Base-by-base conservation (phyloP, 148 eudicot genomes). In the Vaccinium myrtillus region DNA sequence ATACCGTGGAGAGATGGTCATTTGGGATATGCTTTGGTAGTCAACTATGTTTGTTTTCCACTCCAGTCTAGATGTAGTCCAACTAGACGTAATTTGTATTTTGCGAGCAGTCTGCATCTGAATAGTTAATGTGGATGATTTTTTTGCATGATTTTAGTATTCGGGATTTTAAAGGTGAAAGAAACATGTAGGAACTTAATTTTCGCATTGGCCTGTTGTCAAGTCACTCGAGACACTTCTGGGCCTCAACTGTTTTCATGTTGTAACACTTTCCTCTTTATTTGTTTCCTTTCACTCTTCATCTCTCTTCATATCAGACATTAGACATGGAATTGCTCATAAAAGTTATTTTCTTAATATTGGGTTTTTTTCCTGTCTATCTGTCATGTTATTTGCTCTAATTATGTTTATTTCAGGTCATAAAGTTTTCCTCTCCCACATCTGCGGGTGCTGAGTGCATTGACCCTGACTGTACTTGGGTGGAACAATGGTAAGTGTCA, bases 381-480 rank as follows among this genome's bases (percentile, higher is more conserved):
- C 25, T 78, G 81, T 7, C 67, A 13, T 78, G 18, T 53, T 51
- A 23, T 51, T 23, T 77, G 39, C 59, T 16, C 46, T 77, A 12
- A 74, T 23, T 77, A 27, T 30, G 32, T 54, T 55, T 78, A 51
- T 78, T 78, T 82, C 89, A 96, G 99, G 98, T 94, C 79, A 96
- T 96, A 79, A 90, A 83, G 67, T 93, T 89, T 87, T 94, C 98
- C 18, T 94, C 98, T 32, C 98, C 94, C 32, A 88, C 90, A 76
- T 96, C 99, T 63, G 99, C 99, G 27, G 99, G 99, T 87, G 99
- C 99, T 73, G 94, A 94, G 85, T 96, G 99, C 88, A 93, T 96
- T 74, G 98, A 92, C 87, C 95, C 97, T 61, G 82, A 90, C 83
- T 96, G 99, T 89, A 90, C 95, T 9, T 96, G 99, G 99, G 92